Conservation (phyloP, 129 eudicot species). For the Artemisia tridentata region DNA sequence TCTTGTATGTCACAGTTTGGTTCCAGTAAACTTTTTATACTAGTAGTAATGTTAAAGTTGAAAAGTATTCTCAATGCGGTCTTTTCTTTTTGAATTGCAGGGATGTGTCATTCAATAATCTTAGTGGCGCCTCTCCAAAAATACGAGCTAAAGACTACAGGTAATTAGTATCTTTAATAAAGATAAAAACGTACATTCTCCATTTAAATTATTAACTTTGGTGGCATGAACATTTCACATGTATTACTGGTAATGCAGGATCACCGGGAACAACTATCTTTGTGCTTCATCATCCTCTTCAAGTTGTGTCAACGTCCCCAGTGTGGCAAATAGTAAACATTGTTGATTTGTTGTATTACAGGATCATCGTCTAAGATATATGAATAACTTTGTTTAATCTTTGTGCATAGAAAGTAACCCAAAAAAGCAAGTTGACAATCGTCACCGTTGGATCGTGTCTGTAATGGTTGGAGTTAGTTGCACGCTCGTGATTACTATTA, state of each 20-base stretch:
- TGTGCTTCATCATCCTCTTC: conserved; percentile 66
- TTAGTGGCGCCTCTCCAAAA: conserved; percentile 79
- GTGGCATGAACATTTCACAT: conserved; percentile 7
- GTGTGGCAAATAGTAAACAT: conserved; percentile 57
- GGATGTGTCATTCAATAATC: conserved; percentile 89
- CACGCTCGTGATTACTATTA: conserved; percentile 53
- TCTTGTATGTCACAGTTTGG: conserved; percentile 68
- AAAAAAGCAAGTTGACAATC: conserved; percentile 36
- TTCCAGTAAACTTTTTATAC: background rate
- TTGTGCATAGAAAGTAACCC: conserved; percentile 45
- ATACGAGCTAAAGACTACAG: conserved; percentile 86
- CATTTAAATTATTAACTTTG: background rate
- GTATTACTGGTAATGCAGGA: conserved; percentile 41
- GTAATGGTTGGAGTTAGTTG: conserved; percentile 70
- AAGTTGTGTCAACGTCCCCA: conserved; percentile 50
- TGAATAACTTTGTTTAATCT: conserved; percentile 2
- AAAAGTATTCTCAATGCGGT: too few relatives aligned
- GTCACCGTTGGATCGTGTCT: conserved; percentile 52
- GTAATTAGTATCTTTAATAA: conserved; percentile 26
- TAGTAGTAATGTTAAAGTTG: too few relatives aligned
- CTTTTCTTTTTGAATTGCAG: conserved; percentile 29
- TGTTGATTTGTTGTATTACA: background rate
- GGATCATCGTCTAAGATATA: background rate
- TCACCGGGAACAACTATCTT: conserved; percentile 77
- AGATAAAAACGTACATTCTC: too few relatives aligned